These are phyloP conservation scores for Alternaria hordeiaustralica DNA, from an alignment of 2,329 filamentous ascomycete species.

Conservation along the genomic window DNA sequence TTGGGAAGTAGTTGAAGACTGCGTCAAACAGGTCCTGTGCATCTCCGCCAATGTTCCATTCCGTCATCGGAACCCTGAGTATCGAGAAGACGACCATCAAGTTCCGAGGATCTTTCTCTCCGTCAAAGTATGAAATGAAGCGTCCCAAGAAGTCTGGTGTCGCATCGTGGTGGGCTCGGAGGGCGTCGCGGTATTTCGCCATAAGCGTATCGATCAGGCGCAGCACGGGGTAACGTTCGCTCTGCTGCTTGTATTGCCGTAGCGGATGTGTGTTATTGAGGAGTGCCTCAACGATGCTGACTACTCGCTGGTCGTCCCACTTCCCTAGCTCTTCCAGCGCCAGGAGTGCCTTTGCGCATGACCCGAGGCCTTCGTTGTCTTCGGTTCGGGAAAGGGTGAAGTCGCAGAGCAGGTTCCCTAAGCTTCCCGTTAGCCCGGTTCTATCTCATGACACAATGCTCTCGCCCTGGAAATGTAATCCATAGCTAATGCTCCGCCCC, in stretches of 20 bases:
- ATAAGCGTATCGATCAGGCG: constrained; percentile 67
- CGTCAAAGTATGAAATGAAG: constrained; percentile 69
- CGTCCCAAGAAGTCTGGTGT: constrained; percentile 63
- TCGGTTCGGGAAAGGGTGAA: constrained; percentile 71
- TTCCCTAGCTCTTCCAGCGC: constrained; percentile 65
- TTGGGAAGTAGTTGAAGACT: constrained; percentile 75
- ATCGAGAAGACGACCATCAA: constrained; percentile 75
- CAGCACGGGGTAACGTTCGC: constrained; percentile 65
- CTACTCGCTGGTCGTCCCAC: constrained; percentile 64
- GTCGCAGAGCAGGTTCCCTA: constrained; percentile 64
- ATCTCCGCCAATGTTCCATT: constrained; percentile 69
- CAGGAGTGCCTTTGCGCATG: constrained; percentile 64
- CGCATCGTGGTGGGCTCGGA: constrained; percentile 59
- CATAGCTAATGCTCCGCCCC: neutral
- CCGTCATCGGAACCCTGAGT: constrained; percentile 69
- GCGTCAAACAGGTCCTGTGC: constrained; percentile 67
- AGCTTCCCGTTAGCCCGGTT: neutral
- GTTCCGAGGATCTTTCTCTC: constrained; percentile 73
- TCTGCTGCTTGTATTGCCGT: constrained; percentile 67
- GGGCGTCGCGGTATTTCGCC: constrained; percentile 58
- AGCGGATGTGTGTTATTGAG: constrained; percentile 63
- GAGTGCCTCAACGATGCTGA: constrained; percentile 60
- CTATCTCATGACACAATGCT: neutral
- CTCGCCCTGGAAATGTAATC: neutral
- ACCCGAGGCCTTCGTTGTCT: constrained; percentile 59